Conservation (phyloP, 2,329 filamentous ascomycete genomes). For the Penicillium psychrosexuale region DNA sequence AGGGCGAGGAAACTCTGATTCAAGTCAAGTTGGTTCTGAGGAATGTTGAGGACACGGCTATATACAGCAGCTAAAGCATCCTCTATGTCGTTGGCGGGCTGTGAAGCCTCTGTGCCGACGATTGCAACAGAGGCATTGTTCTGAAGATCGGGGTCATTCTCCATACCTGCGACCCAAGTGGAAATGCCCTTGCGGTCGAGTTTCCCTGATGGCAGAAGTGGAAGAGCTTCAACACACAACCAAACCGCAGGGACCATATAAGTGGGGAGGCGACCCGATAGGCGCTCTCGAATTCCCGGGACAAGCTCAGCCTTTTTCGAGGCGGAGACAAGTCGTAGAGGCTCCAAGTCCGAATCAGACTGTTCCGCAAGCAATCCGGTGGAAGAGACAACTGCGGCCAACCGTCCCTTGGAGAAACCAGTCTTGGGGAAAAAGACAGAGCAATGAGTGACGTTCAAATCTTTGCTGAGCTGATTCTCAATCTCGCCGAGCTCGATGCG, state of each 20-base stretch:
- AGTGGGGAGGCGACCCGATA: conserved; percentile 39
- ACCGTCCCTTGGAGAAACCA: conserved; percentile 32
- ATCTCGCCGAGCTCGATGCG: conserved; percentile 59
- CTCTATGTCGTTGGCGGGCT: conserved; percentile 28
- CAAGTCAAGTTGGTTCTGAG: conserved; percentile 31
- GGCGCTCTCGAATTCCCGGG: conserved; percentile 27
- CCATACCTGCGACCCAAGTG: conserved; percentile 33
- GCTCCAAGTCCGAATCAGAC: conserved; percentile 15
- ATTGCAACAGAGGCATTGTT: not conserved
- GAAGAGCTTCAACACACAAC: conserved; percentile 46
- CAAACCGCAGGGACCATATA: conserved; percentile 50
- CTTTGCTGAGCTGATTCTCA: conserved; percentile 39
- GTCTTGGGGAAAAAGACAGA: conserved; percentile 37
- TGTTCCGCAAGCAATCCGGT: conserved; percentile 20
- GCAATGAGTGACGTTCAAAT: conserved; percentile 34
- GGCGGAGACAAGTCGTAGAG: conserved; percentile 27
- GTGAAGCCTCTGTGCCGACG: not conserved
- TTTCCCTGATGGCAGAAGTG: conserved; percentile 47
- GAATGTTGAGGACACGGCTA: conserved; percentile 41
- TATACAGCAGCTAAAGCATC: conserved; percentile 33
- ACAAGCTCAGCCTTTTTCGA: conserved; percentile 22
- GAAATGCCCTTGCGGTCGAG: conserved; percentile 42
- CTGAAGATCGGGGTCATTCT: conserved; percentile 26
- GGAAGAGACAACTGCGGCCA: conserved; percentile 35
- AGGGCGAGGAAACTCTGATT: conserved; percentile 44